These are phyloP conservation scores for Warburgia ugandensis DNA, from an alignment of 164 flowering plant species.

Conservation along the genomic window DNA sequence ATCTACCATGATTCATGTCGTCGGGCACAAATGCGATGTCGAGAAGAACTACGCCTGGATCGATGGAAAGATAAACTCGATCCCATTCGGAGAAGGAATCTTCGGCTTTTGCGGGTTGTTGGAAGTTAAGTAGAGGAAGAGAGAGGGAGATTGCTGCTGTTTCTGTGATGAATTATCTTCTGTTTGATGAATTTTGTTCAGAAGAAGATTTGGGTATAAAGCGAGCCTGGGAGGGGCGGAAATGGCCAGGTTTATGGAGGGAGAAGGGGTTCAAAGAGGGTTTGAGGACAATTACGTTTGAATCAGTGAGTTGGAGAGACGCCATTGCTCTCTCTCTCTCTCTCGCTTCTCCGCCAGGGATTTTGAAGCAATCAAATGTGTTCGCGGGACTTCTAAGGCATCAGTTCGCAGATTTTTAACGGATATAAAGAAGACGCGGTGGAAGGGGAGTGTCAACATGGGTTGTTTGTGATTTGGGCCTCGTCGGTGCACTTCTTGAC, in stretches of 20 bases:
- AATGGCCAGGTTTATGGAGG: conserved; percentile 1
- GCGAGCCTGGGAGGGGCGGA: conserved; percentile 12
- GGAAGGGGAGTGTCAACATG: too few species aligned
- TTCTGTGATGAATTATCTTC: conserved; percentile 38
- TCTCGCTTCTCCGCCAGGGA: conserved; percentile 2
- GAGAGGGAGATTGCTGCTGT: conserved; percentile 32
- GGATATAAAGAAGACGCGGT: too few species aligned
- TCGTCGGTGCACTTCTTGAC: too few species aligned
- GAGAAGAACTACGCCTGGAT: conserved; percentile 93
- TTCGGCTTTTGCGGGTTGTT: conserved; percentile 36
- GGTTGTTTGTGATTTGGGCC: too few species aligned
- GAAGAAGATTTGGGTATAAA: conserved; percentile 7
- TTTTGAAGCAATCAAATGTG: too few species aligned
- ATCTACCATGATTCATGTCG: conserved; percentile 62
- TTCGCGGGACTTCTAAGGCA: too few species aligned
- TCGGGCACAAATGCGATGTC: conserved; percentile 96
- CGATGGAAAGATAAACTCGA: conserved; percentile 70
- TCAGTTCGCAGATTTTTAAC: too few species aligned
- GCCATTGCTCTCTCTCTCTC: conserved; percentile 10
- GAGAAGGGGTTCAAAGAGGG: too few species aligned
- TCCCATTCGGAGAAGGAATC: conserved; percentile 83
- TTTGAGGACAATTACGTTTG: conserved; percentile 18
- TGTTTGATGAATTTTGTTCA: conserved; percentile 8
- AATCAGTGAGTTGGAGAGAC: conserved; percentile 23
- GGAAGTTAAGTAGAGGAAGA: conserved; percentile 12